Conservation (phyloP, 306 rosid species). For the Fragaria iinumae region DNA sequence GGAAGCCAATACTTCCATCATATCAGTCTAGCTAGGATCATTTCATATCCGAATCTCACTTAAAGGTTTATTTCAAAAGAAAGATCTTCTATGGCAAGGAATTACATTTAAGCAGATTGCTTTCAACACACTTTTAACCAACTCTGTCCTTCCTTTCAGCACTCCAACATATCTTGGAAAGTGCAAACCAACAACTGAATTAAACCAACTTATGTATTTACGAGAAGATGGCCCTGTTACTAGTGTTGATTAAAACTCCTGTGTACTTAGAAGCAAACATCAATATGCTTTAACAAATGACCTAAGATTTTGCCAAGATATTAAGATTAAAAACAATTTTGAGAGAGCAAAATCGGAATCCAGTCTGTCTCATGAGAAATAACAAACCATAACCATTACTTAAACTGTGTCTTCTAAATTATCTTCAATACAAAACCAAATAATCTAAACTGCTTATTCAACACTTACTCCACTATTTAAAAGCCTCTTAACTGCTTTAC, state of each 20-base stretch:
- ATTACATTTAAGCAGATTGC: no score
- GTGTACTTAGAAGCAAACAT: not conserved
- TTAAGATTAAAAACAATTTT: constrained; percentile 8
- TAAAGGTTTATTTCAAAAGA: not conserved
- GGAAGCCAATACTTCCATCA: not conserved
- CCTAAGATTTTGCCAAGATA: not conserved
- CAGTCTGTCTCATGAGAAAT: not conserved
- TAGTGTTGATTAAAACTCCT: not conserved
- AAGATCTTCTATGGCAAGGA: not conserved
- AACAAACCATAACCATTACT: not conserved
- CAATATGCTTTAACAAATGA: not conserved
- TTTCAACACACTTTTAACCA: not conserved
- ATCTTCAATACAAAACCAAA: not conserved
- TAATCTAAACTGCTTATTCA: not conserved
- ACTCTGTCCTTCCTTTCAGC: not conserved
- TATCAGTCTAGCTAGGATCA: not conserved
- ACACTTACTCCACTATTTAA: not conserved
- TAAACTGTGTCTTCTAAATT: not conserved
- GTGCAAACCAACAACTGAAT: not conserved
- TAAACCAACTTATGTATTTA: not conserved
- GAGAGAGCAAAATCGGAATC: not conserved
- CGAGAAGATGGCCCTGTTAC: not conserved
- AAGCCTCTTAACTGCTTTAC: not conserved
- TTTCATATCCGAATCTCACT: not conserved
- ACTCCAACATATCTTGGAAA: constrained; percentile 3